Evolutionary conservation across 306 rosid species (phyloP), one percentile per base, ranked within the genome.

Genomic region (Inga oerstediana): DNA sequence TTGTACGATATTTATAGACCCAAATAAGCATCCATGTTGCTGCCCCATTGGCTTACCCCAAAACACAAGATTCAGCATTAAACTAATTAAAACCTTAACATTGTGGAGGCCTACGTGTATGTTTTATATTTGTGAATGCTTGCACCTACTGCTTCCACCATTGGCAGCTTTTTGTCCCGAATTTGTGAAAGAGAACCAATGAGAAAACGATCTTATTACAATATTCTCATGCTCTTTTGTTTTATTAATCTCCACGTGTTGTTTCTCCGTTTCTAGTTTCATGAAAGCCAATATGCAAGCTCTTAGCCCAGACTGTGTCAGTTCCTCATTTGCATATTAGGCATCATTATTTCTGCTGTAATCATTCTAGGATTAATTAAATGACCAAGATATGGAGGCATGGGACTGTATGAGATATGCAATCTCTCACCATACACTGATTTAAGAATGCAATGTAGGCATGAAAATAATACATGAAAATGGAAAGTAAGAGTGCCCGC

Each of bases 221-320:
- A 11, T 49, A 72, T 72, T 48, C 46, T 34, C 44, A 44, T 84
- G 80, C 27, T 68, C 39, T 58, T 68, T 27, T 67, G 82, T 85
- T 51, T 80, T 81, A 39, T 39, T 39, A 39, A 34, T 68, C 11
- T 85, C 75, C 82, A 80, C 82, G 88, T 77, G 85, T 76, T 61
- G 82, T 30, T 71, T 49, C 76, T 52, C 46, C 27, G 77, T 81
- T 80, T 62, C 74, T 30, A 51, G 79, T 76, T 81, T 71, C 70
- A 12, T 2, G 3, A 46, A 48, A 48, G 30, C 82, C 82, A 85
- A 80, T 61, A 22, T 76, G 43, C 20, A 54, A 59, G 16, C 2
- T 44, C 39, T 46, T 37, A 70, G 70, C 12, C 43, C n/a, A 75
- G 19, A 58, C 41, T 54, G 79, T 85, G 87, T 39, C 82, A 80